Evolutionary conservation across 805 yeast genomes (phyloP).

Genomic region (Ogataea pignaliae): DNA sequence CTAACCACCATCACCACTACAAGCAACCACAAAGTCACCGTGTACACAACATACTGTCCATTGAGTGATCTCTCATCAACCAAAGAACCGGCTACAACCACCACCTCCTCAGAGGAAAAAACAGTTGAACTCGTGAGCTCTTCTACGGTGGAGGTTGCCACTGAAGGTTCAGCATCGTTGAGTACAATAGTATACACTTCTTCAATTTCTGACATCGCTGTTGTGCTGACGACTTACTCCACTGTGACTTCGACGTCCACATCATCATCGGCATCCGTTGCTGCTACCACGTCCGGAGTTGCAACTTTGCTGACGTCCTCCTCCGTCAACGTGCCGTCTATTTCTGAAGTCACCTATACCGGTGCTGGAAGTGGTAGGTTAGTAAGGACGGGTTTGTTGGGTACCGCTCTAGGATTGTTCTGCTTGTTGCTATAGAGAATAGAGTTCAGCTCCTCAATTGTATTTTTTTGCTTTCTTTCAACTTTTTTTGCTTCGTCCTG

Average conservation of each 20-base stretch:
- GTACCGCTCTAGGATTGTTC: constrained; percentile 8
- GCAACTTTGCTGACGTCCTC: constrained; percentile 2
- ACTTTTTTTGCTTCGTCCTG: not conserved
- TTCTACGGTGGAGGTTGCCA: constrained; percentile 17
- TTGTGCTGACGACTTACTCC: constrained; percentile 23
- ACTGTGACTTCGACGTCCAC: constrained; percentile 5
- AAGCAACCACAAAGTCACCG: constrained; percentile 12
- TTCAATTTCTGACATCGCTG: constrained; percentile 20
- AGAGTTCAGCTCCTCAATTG: not conserved
- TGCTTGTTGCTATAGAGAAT: constrained; percentile 5
- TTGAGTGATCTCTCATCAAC: constrained; percentile 2
- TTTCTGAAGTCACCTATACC: constrained; percentile 8
- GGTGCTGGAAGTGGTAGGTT: constrained; percentile 12
- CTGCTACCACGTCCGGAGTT: constrained; percentile 1
- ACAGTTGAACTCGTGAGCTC: constrained; percentile 19
- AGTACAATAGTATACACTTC: constrained; percentile 22
- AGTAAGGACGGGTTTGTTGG: constrained; percentile 9
- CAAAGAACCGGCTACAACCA: not conserved
- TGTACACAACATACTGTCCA: constrained; percentile 22
- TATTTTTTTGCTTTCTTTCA: not conserved
- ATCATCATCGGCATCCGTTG: constrained; percentile 1
- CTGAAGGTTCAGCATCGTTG: constrained; percentile 11
- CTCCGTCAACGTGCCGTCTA: constrained; percentile 7
- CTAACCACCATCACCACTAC: constrained; percentile 13
- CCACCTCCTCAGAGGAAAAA: constrained; percentile 3